Base-by-base conservation (phyloP, 2,329 filamentous ascomycete genomes). In the Claviceps citrina region DNA sequence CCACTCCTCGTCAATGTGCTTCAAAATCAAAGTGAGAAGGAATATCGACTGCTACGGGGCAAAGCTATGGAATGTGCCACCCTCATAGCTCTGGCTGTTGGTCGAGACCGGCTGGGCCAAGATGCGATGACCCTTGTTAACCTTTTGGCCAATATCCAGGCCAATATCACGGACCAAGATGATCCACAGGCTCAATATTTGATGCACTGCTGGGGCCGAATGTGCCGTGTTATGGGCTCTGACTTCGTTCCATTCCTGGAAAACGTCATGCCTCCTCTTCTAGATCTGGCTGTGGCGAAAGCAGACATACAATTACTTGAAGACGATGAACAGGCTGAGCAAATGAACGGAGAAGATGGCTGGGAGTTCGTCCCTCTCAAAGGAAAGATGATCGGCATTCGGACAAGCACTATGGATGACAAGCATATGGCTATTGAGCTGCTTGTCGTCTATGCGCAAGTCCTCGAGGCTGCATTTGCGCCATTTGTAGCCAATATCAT, bases 361-460 rank as follows among this genome's bases (percentile, higher is more conserved):
- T 98, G 91, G 91, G 91, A 98, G 60, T 71, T 98, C 49, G 86
- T 98, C 13, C 91, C 91, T 7, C 72, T 98, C 41, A 94, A 94
- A 64, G 91, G 91, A 49, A 96, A 96, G 67, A 84, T 94, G 61
- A 95, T 98, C 54, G 91, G 91, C 47, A 98, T 98, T 65, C 86
- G 87, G 65, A 98, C 91, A 7, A 94, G 85, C 58, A 84, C 83
- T 8, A 79, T 98, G 60, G 91, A 98, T 53, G 91, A 98, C 64
- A 98, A 98, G 68, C 87, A 96, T 61, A 95, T 94, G 74, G 91
- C 91, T n/a, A 96, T 98, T 48, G 91, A 98, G 63, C 76, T 98
- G 39, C 81, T 98, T 44, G 87, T 93, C 35, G 89, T 98, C 46
- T 98, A 98, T 55, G 89, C 91, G 2, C 86, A 95, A 58, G 87